Conservation (phyloP, 1,284 basidiomycete species). For the Vanrija pseudolonga region DNA sequence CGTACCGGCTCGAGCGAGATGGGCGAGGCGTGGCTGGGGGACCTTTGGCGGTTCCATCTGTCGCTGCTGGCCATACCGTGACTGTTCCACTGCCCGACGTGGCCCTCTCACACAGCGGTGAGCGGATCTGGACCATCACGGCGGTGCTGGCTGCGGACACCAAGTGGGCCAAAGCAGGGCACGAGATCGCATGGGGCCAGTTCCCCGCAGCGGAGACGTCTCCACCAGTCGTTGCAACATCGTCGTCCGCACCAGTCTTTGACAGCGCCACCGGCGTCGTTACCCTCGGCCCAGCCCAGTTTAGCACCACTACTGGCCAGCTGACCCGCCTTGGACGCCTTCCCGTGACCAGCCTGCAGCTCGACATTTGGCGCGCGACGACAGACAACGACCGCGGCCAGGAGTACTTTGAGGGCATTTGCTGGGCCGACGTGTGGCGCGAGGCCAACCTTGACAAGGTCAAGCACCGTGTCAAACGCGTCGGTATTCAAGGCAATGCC, state of each 20-base stretch:
- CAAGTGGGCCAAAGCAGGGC: constrained; percentile 15
- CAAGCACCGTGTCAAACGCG: constrained; percentile 11
- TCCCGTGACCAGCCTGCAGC: neutral
- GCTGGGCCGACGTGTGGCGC: constrained; percentile 1
- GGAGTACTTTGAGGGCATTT: neutral
- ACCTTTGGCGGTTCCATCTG: neutral
- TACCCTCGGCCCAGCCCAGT: constrained; percentile 15
- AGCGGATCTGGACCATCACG: constrained; percentile 2
- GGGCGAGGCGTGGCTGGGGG: constrained; percentile 4
- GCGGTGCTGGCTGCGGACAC: constrained; percentile 1
- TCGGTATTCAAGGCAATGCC: neutral
- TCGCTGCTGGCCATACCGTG: neutral
- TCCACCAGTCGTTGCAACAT: neutral
- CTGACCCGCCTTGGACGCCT: constrained; percentile 7
- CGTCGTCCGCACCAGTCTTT: no score
- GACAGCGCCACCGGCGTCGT: neutral
- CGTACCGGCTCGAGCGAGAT: constrained; percentile 14
- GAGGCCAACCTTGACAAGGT: constrained; percentile 13
- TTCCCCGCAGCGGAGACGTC: neutral
- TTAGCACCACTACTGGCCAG: constrained; percentile 7
- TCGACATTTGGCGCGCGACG: constrained; percentile 23
- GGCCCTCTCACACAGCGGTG: neutral
- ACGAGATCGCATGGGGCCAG: constrained; percentile 20
- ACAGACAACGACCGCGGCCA: constrained; percentile 24
- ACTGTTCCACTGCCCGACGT: constrained; percentile 3